Percentiles rank a stretch among this genome's conserved stretches.
Conservation (phyloP, 352 stramenopile species). For the Phytopythium oedochilum region DNA sequence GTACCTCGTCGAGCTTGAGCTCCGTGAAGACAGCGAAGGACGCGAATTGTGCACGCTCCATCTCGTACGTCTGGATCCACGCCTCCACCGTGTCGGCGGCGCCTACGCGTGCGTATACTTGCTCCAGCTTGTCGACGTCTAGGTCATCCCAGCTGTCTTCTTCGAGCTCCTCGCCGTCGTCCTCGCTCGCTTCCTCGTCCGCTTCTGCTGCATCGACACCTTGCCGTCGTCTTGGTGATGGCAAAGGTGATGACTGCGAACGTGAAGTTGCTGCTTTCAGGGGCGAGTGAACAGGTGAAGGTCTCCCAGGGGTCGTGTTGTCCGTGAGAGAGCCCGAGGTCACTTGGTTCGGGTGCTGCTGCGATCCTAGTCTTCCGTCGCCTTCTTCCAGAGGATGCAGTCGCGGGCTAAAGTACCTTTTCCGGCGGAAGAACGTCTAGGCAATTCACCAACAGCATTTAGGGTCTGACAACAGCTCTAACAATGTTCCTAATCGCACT, state of each 20-base stretch:
- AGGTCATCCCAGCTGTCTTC: slow-evolving; percentile 13
- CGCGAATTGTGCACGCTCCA: slow-evolving; percentile 55
- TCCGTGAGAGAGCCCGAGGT: background rate
- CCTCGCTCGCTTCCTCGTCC: slow-evolving; percentile 8
- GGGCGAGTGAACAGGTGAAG: background rate
- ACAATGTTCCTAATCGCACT: no score
- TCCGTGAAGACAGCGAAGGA: slow-evolving; percentile 79
- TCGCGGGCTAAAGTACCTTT: slow-evolving; percentile 39
- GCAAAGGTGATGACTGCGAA: slow-evolving; percentile 8
- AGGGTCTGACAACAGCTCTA: no score
- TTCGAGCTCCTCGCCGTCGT: background rate
- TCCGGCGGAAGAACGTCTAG: slow-evolving; percentile 37
- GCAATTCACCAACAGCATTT: background rate
- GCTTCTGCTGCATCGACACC: background rate
- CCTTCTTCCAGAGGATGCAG: slow-evolving; percentile 32
- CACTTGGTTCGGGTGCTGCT: slow-evolving; percentile 1
- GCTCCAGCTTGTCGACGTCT: slow-evolving; percentile 36
- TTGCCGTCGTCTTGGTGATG: slow-evolving; percentile 12
- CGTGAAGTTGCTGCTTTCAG: slow-evolving; percentile 8
- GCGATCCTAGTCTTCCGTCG: background rate
- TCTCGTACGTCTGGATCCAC: slow-evolving; percentile 72
- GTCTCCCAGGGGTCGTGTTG: background rate
- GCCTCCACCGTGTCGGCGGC: slow-evolving; percentile 41
- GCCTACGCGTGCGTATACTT: slow-evolving; percentile 30
- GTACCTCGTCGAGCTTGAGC: slow-evolving; percentile 75